These are phyloP conservation scores for Lumnitzera racemosa DNA, from an alignment of 345 rosid species.

Conservation along the genomic window DNA sequence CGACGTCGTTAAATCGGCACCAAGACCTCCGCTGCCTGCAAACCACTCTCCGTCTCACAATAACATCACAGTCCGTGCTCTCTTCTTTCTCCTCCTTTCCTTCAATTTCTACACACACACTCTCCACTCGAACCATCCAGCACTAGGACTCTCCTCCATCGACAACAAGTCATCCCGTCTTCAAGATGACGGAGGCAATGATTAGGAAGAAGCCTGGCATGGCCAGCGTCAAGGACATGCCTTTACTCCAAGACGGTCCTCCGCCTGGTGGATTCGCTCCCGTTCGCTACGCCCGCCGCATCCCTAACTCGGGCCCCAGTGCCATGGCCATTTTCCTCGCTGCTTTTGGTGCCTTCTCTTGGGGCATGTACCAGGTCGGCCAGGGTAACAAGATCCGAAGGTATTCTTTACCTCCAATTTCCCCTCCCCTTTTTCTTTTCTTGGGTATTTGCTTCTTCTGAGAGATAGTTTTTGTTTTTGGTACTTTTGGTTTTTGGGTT, in stretches of 20 bases:
- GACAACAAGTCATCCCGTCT: too few species aligned
- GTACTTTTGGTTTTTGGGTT: not conserved
- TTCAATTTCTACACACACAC: too few species aligned
- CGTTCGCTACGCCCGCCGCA: conserved; percentile 87
- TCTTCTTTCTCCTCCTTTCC: too few species aligned
- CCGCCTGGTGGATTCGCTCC: conserved; percentile 98
- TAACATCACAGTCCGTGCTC: too few species aligned
- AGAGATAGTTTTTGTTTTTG: not conserved
- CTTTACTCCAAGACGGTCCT: conserved; percentile 92
- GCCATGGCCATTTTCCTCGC: conserved; percentile 84
- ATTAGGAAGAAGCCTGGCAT: conserved; percentile 98
- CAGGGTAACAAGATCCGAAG: conserved; percentile 94
- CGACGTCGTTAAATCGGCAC: too few species aligned
- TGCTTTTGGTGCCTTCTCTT: conserved; percentile 76
- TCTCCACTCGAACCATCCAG: too few species aligned
- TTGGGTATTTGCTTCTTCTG: not conserved
- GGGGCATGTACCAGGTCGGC: conserved; percentile 99
- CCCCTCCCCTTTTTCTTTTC: not conserved
- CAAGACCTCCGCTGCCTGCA: too few species aligned
- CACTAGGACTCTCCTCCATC: too few species aligned
- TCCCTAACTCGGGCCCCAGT: conserved; percentile 91
- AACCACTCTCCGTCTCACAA: too few species aligned
- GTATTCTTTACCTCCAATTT: conserved; percentile 16
- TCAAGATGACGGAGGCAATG: conserved; percentile 86
- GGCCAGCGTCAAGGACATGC: conserved; percentile 99